Evolutionary conservation across 768 basidiomycete genomes (phyloP), one percentile per base, ranked within the genome.

Genomic region (Hypholoma sublateritium): DNA sequence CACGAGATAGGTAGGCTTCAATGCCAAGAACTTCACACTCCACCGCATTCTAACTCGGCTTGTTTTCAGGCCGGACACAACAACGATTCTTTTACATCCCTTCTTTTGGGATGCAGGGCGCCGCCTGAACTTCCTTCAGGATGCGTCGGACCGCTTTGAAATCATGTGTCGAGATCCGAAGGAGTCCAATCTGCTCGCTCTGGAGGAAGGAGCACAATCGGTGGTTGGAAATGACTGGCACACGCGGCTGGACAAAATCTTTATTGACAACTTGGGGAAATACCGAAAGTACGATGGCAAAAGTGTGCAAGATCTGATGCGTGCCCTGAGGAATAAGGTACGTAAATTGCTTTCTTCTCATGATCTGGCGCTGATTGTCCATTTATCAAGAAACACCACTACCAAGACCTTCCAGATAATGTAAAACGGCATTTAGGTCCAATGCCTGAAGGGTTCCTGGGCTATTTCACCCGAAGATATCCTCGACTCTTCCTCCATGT

Each of bases 91-190:
- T 17, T 75, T 90, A 19, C 96, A 98, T 74, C 97, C 97, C 0
- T 96, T 91, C 79, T 99, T 98, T 78, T 99, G 97, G 97, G 88
- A 94, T 53, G 76, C 95, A 0, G 87, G 81, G 7, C 85, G 89
- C 55, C 83, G 96, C 41, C 75, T 99, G 4, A 86, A 83, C 50
- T 99, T 99, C 80, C 77, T 99, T n/a, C 95, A 96, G 71, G 97
- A 98, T 60, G 93, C 95, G 0, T 97, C 95, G 0, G 96, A 98
- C 72, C 85, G 95, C 4, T 99, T 98, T 70, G 97, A 98, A 72
- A 95, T 95, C 69, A 96, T 98, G 93, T 91, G 88, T 62, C 85
- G 93, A 28, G 95, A 96, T 47, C 95, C 95, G 0, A 87, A 85
- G 55, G 93, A 96, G 55, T 79, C 84, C 0, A 80, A 85, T 55